A percentile compares a stretch with the other conserved stretches of the same genome.
Evolutionary conservation across 2,329 filamentous ascomycete species (phyloP).

Genomic region (Arthrobotrys musiformis): DNA sequence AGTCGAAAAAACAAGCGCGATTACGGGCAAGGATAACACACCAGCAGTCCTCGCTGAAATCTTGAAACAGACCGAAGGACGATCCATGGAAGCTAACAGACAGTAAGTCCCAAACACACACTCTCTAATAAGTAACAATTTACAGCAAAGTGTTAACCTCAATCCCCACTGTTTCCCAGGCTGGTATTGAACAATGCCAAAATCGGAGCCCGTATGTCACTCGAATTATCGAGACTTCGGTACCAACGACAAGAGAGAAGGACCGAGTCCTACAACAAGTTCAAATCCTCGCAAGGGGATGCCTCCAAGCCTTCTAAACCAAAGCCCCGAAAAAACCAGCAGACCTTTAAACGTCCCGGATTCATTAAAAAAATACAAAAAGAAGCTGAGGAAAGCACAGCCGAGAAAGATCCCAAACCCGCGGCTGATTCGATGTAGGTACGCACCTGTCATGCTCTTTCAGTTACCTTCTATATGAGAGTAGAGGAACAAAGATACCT

Average conservation of each 20-base stretch:
- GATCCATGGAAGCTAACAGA: slow-evolving; percentile 78
- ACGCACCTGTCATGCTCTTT: slow-evolving; percentile 2
- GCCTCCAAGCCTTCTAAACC: too few species aligned
- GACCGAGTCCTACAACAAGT: too few species aligned
- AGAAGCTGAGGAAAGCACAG: background rate
- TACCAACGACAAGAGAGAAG: background rate
- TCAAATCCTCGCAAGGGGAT: too few species aligned
- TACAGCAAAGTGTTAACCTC: background rate
- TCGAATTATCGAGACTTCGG: slow-evolving; percentile 65
- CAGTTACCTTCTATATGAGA: too few species aligned
- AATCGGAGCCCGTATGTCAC: slow-evolving; percentile 73
- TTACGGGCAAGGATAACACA: slow-evolving; percentile 80
- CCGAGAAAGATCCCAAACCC: background rate
- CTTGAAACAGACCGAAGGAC: slow-evolving; percentile 78
- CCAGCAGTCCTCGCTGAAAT: slow-evolving; percentile 84
- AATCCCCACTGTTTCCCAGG: background rate
- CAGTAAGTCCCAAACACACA: slow-evolving; percentile 61
- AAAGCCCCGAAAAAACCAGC: background rate
- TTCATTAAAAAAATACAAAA: background rate
- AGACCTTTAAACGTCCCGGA: too few species aligned
- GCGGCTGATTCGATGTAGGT: slow-evolving; percentile 5
- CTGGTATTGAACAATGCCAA: slow-evolving; percentile 75
- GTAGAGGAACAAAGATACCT: background rate
- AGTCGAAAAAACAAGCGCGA: slow-evolving; percentile 69
- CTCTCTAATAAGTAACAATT: too few species aligned